Conservation (phyloP, 805 yeast genomes). For the Candida pini region DNA sequence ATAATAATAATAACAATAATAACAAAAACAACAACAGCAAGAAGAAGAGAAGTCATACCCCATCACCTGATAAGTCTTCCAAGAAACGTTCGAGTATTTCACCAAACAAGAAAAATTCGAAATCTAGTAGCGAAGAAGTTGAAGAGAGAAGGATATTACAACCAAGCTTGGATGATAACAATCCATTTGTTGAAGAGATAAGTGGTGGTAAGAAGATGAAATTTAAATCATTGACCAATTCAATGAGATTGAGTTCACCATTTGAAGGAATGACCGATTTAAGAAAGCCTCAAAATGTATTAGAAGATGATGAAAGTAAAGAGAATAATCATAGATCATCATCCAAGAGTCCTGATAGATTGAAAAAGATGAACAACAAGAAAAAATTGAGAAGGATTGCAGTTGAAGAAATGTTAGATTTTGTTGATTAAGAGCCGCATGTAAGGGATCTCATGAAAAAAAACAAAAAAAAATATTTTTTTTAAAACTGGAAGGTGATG, state of each 20-base stretch:
- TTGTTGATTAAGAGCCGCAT: conserved; percentile 15
- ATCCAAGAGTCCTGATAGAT: conserved; percentile 12
- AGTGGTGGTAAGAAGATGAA: not conserved
- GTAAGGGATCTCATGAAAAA: too few species aligned
- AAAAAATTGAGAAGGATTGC: conserved; percentile 16
- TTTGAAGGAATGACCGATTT: too few species aligned
- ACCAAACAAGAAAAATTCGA: conserved; percentile 8
- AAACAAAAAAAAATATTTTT: too few species aligned
- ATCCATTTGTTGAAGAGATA: conserved; percentile 2
- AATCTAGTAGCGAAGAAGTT: conserved; percentile 4
- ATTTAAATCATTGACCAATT: conserved; percentile 1
- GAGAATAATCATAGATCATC: conserved; percentile 3
- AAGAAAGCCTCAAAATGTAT: too few species aligned
- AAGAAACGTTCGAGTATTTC: conserved; percentile 9
- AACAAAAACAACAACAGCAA: too few species aligned
- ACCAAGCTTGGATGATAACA: too few species aligned
- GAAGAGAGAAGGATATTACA: too few species aligned
- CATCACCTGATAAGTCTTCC: conserved; percentile 1
- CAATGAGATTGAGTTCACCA: not conserved
- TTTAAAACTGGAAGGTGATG: too few species aligned
- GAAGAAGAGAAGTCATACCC: not conserved
- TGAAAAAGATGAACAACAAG: conserved; percentile 7
- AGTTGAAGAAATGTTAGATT: conserved; percentile 13
- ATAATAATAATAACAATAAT: too few species aligned
- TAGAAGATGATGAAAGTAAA: conserved; percentile 1